A percentile compares a stretch with the other conserved stretches of the same genome.
These are phyloP conservation scores for Aspergillus pseudonomiae DNA, from an alignment of 2,329 filamentous ascomycete genomes.

Conservation along the genomic window DNA sequence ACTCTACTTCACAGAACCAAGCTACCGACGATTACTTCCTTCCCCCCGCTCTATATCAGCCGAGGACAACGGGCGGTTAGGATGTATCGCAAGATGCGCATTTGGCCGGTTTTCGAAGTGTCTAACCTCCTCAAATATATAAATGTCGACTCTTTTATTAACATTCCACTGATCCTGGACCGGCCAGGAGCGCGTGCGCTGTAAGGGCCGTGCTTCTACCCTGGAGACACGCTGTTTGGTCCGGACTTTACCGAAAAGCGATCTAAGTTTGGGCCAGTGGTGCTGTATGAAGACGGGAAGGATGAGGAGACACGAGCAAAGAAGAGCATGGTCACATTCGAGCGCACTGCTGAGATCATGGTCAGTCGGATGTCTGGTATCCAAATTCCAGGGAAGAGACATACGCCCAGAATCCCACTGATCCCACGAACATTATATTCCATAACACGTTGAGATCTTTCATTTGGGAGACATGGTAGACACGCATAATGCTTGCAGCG, in stretches of 20 bases:
- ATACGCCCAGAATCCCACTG: background rate
- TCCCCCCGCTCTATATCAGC: background rate
- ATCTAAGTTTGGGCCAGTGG: background rate
- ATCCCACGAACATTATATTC: background rate
- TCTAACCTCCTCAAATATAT: background rate
- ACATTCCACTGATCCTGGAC: background rate
- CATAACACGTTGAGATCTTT: background rate
- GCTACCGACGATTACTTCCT: too few species aligned
- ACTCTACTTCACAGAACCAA: background rate
- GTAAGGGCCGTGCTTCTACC: background rate
- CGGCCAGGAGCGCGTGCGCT: background rate
- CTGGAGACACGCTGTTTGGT: background rate
- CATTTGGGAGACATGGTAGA: background rate
- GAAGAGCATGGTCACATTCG: background rate
- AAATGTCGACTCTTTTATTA: background rate
- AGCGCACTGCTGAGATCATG: background rate
- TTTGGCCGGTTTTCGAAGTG: background rate
- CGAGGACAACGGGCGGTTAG: background rate
- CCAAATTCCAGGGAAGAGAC: background rate
- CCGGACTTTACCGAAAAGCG: background rate
- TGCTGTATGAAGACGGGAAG: background rate
- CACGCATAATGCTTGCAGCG: background rate
- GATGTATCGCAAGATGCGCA: background rate
- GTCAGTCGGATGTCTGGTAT: background rate
- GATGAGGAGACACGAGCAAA: background rate